These are phyloP conservation scores for Boeremia lycopersici DNA, from an alignment of 2,329 filamentous ascomycete genomes.

Conservation along the genomic window DNA sequence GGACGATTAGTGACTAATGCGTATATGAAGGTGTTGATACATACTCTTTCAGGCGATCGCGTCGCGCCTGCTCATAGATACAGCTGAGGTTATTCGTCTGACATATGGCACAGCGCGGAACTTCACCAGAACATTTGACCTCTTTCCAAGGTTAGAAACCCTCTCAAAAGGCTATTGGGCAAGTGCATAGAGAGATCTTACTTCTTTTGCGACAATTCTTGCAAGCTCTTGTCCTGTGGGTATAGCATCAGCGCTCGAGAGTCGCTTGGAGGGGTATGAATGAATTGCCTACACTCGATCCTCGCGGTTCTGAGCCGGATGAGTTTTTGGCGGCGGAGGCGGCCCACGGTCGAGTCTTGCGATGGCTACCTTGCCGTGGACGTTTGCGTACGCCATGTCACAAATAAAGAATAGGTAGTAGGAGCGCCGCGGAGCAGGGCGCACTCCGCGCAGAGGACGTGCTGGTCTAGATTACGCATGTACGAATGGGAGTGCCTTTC, in stretches of 20 bases:
- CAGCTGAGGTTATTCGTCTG: slow-evolving; percentile 19
- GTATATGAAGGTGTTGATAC: neutral
- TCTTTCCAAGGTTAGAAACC: slow-evolving; percentile 17
- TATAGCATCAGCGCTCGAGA: neutral
- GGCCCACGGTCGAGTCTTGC: slow-evolving; percentile 17
- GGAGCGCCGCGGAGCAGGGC: neutral
- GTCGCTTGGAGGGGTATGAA: neutral
- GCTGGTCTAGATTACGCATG: neutral
- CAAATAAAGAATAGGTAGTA: neutral
- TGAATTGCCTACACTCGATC: slow-evolving; percentile 25
- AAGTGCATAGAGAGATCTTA: neutral
- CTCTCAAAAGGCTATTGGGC: no score
- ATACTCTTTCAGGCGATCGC: slow-evolving; percentile 33
- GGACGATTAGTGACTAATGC: neutral
- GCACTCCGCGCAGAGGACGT: neutral
- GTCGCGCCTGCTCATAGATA: slow-evolving; percentile 31
- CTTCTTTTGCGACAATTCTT: slow-evolving; percentile 33
- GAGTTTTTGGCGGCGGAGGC: slow-evolving; percentile 7
- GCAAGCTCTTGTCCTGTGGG: slow-evolving; percentile 26
- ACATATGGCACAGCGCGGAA: slow-evolving; percentile 28
- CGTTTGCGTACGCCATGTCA: neutral
- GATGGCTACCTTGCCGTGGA: slow-evolving; percentile 22
- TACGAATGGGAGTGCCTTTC: no score
- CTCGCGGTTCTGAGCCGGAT: slow-evolving; percentile 16
- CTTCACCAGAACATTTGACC: slow-evolving; percentile 34